A percentile compares a stretch with the other conserved stretches of the same genome.
phyloP scores from a whole-genome alignment of 345 rosid species.

The Eucalyptus polyanthemos region DNA sequence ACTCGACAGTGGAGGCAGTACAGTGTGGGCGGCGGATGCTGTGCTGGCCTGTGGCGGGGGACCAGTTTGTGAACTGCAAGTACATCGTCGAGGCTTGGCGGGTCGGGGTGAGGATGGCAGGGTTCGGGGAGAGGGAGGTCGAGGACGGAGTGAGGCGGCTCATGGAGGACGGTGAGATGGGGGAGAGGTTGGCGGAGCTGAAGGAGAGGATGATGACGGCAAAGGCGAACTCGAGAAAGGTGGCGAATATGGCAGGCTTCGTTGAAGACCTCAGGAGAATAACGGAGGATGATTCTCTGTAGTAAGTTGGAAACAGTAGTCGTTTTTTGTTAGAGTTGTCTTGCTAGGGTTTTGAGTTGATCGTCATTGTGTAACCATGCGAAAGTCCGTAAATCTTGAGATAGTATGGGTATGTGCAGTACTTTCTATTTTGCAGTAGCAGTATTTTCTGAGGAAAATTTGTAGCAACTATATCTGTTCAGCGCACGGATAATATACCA shows the following conservation, averaged over 20 bases:
- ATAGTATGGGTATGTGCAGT: background rate
- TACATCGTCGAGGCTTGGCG: background rate
- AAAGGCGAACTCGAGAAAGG: slow-evolving; percentile 3
- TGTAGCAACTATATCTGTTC: background rate
- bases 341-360: background rate
- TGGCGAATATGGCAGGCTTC: slow-evolving; percentile 9
- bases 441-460: background rate
- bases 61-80: slow-evolving; percentile 64
- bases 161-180: slow-evolving; percentile 34
- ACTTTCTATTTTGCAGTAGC: background rate
- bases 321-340: background rate
- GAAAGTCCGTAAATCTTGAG: background rate
- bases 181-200: slow-evolving; percentile 22
- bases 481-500: background rate
- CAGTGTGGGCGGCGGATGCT: slow-evolving; percentile 26
- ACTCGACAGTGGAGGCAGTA: slow-evolving; percentile 65
- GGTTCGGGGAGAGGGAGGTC: background rate
- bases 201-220: slow-evolving; percentile 22
- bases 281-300: background rate
- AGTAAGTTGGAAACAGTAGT: background rate
- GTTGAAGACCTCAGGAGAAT: slow-evolving; percentile 1
- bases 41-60: slow-evolving; percentile 76
- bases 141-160: slow-evolving; percentile 24
- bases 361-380: background rate
- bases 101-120: background rate